Percentiles rank a stretch among this genome's conserved stretches.
Evolutionary conservation across 441 rosid species (phyloP).

Genomic region (Hypseocharis bilobata): DNA sequence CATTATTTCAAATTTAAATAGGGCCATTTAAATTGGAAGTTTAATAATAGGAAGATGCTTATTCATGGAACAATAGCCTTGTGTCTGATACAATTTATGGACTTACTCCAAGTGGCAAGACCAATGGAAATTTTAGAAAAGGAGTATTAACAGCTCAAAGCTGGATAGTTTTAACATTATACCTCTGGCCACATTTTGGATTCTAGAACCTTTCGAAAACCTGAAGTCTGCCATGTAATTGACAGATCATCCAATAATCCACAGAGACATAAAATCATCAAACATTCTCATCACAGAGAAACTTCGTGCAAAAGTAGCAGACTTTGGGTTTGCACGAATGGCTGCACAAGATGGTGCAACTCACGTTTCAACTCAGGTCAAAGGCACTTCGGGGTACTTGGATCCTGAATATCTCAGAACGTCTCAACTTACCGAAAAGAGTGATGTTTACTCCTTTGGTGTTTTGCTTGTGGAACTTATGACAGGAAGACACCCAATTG

Average conservation of each 20-base stretch:
- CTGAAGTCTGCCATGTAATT: background rate
- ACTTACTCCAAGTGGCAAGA: no score
- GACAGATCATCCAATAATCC: constrained; percentile 83
- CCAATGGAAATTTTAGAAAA: no score
- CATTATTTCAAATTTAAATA: background rate
- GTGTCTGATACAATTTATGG: no score
- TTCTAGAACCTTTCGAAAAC: background rate
- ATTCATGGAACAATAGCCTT: no score
- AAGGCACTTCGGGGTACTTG: constrained; percentile 91
- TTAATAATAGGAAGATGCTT: background rate
- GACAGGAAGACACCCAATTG: constrained; percentile 82
- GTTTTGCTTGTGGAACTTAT: constrained; percentile 70
- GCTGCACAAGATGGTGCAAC: constrained; percentile 70
- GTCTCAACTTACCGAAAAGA: constrained; percentile 81
- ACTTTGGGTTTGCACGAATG: constrained; percentile 79
- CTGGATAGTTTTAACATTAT: background rate
- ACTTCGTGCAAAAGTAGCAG: constrained; percentile 80
- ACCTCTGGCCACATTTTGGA: background rate
- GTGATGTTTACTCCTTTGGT: constrained; percentile 93
- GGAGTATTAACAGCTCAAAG: background rate
- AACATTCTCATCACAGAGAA: constrained; percentile 80
- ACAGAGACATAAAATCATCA: constrained; percentile 86
- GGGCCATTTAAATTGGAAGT: constrained; percentile 17
- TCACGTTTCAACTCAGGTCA: constrained; percentile 89
- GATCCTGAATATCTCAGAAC: constrained; percentile 87